Percentiles rank a stretch among this genome's conserved stretches.
Evolutionary conservation across 805 yeast genomes (phyloP).

Genomic region (Saccharomyces jurei): DNA sequence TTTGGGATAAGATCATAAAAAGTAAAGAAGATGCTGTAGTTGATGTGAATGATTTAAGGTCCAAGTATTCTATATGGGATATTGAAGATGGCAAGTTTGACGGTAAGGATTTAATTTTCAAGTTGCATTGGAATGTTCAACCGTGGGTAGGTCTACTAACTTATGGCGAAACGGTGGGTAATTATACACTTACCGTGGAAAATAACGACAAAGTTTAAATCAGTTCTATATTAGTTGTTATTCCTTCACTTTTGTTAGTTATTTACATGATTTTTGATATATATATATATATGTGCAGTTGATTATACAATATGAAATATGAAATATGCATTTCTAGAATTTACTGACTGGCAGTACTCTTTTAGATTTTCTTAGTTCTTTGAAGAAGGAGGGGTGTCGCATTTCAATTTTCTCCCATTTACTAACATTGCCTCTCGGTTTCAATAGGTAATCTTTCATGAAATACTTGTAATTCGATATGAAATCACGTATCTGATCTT

Average conservation of each 20-base stretch:
- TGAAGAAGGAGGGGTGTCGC: conserved; percentile 11
- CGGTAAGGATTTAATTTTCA: conserved; percentile 57
- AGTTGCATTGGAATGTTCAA: conserved; percentile 84
- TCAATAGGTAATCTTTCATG: conserved; percentile 27
- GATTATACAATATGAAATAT: neutral
- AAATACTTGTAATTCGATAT: conserved; percentile 25
- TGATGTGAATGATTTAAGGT: conserved; percentile 41
- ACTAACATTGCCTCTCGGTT: conserved; percentile 14
- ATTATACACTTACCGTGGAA: conserved; percentile 4
- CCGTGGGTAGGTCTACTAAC: conserved; percentile 79
- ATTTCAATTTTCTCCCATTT: conserved; percentile 21
- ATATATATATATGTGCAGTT: neutral
- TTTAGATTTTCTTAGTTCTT: conserved; percentile 10
- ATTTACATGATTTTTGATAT: conserved; percentile 1
- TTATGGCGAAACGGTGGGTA: conserved; percentile 48
- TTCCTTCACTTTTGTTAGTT: neutral
- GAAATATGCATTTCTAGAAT: neutral
- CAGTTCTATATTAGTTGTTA: neutral
- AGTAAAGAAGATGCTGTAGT: conserved; percentile 51
- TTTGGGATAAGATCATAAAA: conserved; percentile 83
- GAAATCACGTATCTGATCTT: conserved; percentile 13
- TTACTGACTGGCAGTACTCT: neutral
- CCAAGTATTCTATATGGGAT: conserved; percentile 88
- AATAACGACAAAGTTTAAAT: conserved; percentile 1
- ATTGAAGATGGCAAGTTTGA: conserved; percentile 44